A percentile compares a stretch with the other conserved stretches of the same genome.
Conservation (phyloP, 1,139 yeast genomes). For the Nakaseomyces kungkrabaensis region DNA sequence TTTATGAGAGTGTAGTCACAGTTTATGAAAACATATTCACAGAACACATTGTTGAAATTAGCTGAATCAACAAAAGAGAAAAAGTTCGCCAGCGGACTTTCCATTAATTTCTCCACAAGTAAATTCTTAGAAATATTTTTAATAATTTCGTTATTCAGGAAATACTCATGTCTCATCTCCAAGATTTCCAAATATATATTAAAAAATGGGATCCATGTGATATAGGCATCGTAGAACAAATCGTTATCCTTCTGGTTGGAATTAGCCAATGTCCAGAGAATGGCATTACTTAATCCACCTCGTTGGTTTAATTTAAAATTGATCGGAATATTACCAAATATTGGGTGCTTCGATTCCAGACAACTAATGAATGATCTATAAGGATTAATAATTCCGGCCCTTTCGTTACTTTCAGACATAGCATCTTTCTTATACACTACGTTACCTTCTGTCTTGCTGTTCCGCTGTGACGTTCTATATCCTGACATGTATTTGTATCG, state of each 20-base stretch:
- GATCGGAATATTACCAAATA: slow-evolving; percentile 18
- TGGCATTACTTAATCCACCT: slow-evolving; percentile 21
- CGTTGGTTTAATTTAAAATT: slow-evolving; percentile 13
- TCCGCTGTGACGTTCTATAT: slow-evolving; percentile 5
- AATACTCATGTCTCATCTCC: slow-evolving; percentile 22
- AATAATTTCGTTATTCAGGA: slow-evolving; percentile 11
- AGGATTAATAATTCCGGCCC: slow-evolving; percentile 8
- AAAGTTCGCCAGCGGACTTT: slow-evolving; percentile 19
- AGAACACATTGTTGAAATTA: slow-evolving; percentile 11
- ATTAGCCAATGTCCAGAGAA: slow-evolving; percentile 22
- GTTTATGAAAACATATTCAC: slow-evolving; percentile 20
- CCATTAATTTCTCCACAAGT: slow-evolving; percentile 11
- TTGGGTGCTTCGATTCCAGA: slow-evolving; percentile 13
- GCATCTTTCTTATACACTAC: slow-evolving; percentile 5
- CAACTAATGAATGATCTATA: slow-evolving; percentile 22
- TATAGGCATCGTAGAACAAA: slow-evolving; percentile 14
- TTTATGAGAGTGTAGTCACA: slow-evolving; percentile 10
- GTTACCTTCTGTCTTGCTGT: slow-evolving; percentile 5
- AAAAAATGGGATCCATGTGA: slow-evolving; percentile 23
- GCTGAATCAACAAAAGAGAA: slow-evolving; percentile 14
- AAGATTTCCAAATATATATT: slow-evolving; percentile 16
- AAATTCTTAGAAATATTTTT: neutral
- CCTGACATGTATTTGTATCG: slow-evolving; percentile 1
- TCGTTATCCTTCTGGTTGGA: slow-evolving; percentile 13
- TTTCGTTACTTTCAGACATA: slow-evolving; percentile 1